These are phyloP conservation scores for Russula lepida DNA, from an alignment of 768 basidiomycete species.

Conservation along the genomic window DNA sequence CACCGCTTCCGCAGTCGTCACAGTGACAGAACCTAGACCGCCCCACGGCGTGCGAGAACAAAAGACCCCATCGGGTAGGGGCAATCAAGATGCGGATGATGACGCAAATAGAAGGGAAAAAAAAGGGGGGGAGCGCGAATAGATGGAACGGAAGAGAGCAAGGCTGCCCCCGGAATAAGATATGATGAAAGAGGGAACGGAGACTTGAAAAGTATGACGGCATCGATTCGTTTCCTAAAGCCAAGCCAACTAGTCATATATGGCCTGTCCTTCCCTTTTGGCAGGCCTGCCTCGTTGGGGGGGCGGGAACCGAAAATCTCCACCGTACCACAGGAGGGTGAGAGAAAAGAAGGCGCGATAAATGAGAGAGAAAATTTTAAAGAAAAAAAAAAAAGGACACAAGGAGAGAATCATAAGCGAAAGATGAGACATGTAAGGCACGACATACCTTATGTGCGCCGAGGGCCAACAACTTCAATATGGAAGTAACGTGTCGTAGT, in stretches of 20 bases:
- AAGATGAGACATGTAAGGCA: conserved; percentile 13
- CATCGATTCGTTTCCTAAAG: background rate
- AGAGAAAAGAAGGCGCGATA: background rate
- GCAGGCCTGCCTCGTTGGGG: too few relatives aligned
- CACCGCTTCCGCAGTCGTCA: background rate
- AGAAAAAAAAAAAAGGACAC: too few relatives aligned
- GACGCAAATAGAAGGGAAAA: conserved; percentile 9
- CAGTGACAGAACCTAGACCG: background rate
- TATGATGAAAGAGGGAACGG: conserved; percentile 10
- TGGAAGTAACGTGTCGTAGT: conserved; percentile 39
- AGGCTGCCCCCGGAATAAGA: background rate
- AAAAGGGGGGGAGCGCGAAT: background rate
- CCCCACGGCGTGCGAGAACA: background rate
- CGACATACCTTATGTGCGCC: conserved; percentile 52
- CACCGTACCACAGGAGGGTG: background rate
- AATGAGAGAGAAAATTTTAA: background rate
- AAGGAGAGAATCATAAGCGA: conserved; percentile 13
- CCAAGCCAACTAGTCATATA: background rate
- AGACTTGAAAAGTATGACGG: conserved; percentile 1
- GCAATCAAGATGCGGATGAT: background rate
- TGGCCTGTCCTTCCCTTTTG: too few relatives aligned
- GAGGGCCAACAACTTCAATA: conserved; percentile 54
- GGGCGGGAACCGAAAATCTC: background rate
- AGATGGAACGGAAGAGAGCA: background rate
- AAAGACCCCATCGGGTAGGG: background rate